Conservation (phyloP, 805 yeast species). For the Wickerhamomyces kurtzmanii region DNA sequence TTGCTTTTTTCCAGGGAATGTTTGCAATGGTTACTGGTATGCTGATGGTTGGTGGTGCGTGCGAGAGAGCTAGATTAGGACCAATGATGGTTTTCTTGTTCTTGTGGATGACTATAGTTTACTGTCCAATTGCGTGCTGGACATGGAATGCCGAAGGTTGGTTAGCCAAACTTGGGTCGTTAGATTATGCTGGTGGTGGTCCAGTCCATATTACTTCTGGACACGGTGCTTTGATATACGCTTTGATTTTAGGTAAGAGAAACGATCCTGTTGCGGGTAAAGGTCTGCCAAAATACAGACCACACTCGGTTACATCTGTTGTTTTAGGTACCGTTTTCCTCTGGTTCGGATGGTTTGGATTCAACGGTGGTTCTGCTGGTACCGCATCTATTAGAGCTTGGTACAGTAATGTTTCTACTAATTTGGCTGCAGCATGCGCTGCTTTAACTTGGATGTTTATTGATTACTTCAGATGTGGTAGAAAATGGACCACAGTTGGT, state of each 20-base stretch:
- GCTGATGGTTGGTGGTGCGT: constrained; percentile 95
- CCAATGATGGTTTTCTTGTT: constrained; percentile 95
- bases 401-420: constrained; percentile 90
- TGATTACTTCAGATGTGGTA: constrained; percentile 79
- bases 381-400: constrained; percentile 87
- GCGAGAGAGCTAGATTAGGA: constrained; percentile 92
- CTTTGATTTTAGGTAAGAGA: constrained; percentile 87
- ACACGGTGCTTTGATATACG: constrained; percentile 89
- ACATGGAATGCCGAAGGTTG: constrained; percentile 95
- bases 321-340: constrained; percentile 90
- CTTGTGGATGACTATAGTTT: constrained; percentile 90
- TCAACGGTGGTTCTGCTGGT: constrained; percentile 98
- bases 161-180: constrained; percentile 73
- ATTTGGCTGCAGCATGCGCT: constrained; percentile 88
- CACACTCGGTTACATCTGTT: constrained; percentile 85
- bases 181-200: constrained; percentile 98
- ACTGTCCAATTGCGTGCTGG: constrained; percentile 96
- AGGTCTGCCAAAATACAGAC: constrained; percentile 81
- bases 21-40: constrained; percentile 91
- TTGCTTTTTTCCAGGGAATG: constrained; percentile 92
- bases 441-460: constrained; percentile 91
- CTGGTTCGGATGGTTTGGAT: constrained; percentile 99
- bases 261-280: constrained; percentile 66
- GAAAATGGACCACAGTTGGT: constrained; percentile 89
- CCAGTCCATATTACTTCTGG: constrained; percentile 96